Percentiles rank a stretch among this genome's conserved stretches.
These are phyloP conservation scores for Erucastrum elatum DNA, from an alignment of 345 rosid genomes.

Conservation along the genomic window DNA sequence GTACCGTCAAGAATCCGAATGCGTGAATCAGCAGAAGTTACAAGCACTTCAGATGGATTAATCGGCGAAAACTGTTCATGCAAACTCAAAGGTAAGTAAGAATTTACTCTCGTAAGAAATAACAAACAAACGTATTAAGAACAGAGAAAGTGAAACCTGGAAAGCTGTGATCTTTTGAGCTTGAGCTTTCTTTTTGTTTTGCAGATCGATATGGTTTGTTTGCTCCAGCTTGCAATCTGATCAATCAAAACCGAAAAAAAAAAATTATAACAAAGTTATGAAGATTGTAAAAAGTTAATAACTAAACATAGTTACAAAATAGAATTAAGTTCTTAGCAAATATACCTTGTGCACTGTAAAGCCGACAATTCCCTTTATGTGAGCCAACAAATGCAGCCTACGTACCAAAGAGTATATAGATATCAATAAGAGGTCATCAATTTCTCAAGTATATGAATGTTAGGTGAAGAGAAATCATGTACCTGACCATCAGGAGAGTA, in stretches of 20 bases:
- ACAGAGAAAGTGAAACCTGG: conserved; percentile 49
- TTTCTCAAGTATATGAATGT: background rate
- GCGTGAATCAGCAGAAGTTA: conserved; percentile 93
- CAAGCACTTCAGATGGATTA: conserved; percentile 77
- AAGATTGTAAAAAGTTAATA: background rate
- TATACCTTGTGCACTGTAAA: conserved; percentile 68
- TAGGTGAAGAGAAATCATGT: background rate
- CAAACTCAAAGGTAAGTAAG: conserved; percentile 15
- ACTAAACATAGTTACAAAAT: background rate
- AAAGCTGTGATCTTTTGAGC: conserved; percentile 87
- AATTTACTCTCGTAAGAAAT: background rate
- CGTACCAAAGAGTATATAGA: conserved; percentile 21
- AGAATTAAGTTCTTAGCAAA: conserved; percentile 13
- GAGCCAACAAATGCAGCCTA: conserved; percentile 86
- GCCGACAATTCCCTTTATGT: conserved; percentile 74
- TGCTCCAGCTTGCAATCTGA: conserved; percentile 70
- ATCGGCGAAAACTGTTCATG: conserved; percentile 63
- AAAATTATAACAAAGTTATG: background rate
- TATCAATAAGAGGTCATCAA: conserved; percentile 1
- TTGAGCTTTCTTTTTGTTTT: conserved; percentile 60
- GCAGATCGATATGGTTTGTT: conserved; percentile 51
- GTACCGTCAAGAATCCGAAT: conserved; percentile 69
- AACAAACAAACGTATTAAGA: background rate
- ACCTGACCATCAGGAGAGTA: conserved; percentile 99
- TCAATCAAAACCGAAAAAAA: background rate